Percentiles rank a stretch among this genome's conserved stretches.
These are phyloP conservation scores for Colletotrichum lindemuthianum DNA, from an alignment of 2,329 filamentous ascomycete genomes.

Conservation along the genomic window DNA sequence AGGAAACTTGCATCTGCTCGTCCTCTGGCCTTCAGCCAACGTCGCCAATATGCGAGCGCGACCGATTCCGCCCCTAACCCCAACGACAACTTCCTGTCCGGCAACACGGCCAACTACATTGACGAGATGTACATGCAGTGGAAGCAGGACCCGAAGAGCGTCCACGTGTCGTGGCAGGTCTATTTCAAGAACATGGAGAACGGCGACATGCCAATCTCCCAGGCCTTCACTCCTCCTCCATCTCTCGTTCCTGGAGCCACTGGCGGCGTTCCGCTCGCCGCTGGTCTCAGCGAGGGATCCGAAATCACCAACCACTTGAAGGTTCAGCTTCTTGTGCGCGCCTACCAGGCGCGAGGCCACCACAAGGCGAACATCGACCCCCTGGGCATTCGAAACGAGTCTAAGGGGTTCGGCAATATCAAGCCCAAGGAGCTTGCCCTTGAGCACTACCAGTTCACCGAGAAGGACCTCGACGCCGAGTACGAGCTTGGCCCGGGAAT, in stretches of 20 bases:
- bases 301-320: constrained; percentile 97
- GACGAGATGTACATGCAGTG: constrained; percentile 99
- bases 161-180: constrained; percentile 98
- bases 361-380: constrained; percentile 99
- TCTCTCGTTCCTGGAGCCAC: constrained; percentile 86
- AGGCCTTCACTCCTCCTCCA: constrained; percentile 95
- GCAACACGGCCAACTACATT: constrained; percentile 98
- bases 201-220: constrained; percentile 96
- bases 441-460: constrained; percentile 93
- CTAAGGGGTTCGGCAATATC: constrained; percentile 83
- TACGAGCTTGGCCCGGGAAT: constrained; percentile 95
- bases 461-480: constrained; percentile 92
- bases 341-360: constrained; percentile 97
- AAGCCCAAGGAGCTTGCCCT: constrained; percentile 93
- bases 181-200: constrained; percentile 99
- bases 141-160: constrained; percentile 92
- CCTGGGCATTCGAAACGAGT: constrained; percentile 89
- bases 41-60: constrained; percentile 62
- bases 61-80: constrained; percentile 73
- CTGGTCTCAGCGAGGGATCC: constrained; percentile 73
- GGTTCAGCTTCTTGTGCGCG: constrained; percentile 95
- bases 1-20: constrained; percentile 57
- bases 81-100: constrained; percentile 95
- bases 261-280: constrained; percentile 80
- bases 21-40: constrained; percentile 61